Conservation (phyloP, 2,329 filamentous ascomycete species). For the Pezizomycotina sp. region DNA sequence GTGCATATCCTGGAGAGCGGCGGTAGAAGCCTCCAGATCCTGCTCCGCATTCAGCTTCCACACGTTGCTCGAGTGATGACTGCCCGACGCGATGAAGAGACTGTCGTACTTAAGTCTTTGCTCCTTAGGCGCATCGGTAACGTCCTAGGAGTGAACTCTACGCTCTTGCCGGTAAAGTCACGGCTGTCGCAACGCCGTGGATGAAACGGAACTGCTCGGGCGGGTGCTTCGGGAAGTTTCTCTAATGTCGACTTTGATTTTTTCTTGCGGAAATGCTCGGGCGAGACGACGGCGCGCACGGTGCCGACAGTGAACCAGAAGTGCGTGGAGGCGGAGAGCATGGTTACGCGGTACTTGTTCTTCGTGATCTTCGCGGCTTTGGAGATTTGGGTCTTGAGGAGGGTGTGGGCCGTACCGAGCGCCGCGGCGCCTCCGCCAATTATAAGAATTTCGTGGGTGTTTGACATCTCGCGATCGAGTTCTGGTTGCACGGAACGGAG, state of each 20-base stretch:
- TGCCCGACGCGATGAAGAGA: constrained; percentile 11
- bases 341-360: constrained; percentile 14
- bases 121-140: constrained; percentile 11
- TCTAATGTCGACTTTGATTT: constrained; percentile 7
- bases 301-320: constrained; percentile 15
- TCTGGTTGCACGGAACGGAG: too few species aligned
- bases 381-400: constrained; percentile 14
- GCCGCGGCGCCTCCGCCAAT: constrained; percentile 12
- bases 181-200: constrained; percentile 11
- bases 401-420: constrained; percentile 7
- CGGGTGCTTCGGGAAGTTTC: constrained; percentile 5
- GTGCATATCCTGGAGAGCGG: too few species aligned
- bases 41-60: constrained; percentile 10
- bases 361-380: constrained; percentile 6
- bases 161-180: constrained; percentile 8
- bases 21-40: too few species aligned
- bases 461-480: too few species aligned
- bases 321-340: constrained; percentile 14
- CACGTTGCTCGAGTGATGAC: constrained; percentile 7
- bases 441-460: constrained; percentile 13
- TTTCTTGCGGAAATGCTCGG: constrained; percentile 7
- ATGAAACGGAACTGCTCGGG: constrained; percentile 12
- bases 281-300: constrained; percentile 12
- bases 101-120: constrained; percentile 12
- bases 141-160: constrained; percentile 13